Evolutionary conservation across 257 asterid species (phyloP), one percentile per base, ranked within the genome.

Genomic region (Solanum dulcamara): DNA sequence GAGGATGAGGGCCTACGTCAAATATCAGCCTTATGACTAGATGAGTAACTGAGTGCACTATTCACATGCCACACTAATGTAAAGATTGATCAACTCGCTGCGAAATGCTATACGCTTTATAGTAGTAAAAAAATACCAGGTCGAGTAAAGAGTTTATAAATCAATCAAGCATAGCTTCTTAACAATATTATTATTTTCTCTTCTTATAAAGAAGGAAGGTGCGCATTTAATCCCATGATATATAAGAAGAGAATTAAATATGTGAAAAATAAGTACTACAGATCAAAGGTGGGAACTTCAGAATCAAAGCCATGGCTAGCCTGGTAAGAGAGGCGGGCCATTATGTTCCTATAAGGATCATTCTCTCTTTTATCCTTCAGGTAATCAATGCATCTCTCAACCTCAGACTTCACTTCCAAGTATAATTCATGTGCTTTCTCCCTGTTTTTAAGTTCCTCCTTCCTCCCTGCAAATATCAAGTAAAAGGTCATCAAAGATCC

Each of bases 251-350:
- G 14, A 74, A 74, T 74, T 26, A 48, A 26, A 75, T 35, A 68
- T 4, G 24, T 17, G 33, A 83, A 17, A 50, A 53, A 48, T 30
- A 55, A 18, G 60, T 57, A 62, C 84, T 81, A 90, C 22, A 93
- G 82, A 32, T 89, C 92, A 82, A 96, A 93, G 2, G 98, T 94
- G 33, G 99, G 98, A n/a, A 94, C 92, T 90, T 93, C 86, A 77
- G 93, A 86, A 64, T 90, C 88, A 81, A 92, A 91, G 30, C 98
- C 98, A 90, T 96, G 93, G 2, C 81, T 85, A 22, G 96, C 94
- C 86, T 90, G 95, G 85, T 94, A 94, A 46, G 74, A 33, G 33
- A 93, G 71, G 3, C 99, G 97, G 77, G 93, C 88, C 64, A 91
- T 59, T 40, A 96, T 85, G 70, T 79, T 93, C 89, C 99, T 85